Conservation (phyloP, 164 flowering plant species). For the Umbellularia californica region DNA sequence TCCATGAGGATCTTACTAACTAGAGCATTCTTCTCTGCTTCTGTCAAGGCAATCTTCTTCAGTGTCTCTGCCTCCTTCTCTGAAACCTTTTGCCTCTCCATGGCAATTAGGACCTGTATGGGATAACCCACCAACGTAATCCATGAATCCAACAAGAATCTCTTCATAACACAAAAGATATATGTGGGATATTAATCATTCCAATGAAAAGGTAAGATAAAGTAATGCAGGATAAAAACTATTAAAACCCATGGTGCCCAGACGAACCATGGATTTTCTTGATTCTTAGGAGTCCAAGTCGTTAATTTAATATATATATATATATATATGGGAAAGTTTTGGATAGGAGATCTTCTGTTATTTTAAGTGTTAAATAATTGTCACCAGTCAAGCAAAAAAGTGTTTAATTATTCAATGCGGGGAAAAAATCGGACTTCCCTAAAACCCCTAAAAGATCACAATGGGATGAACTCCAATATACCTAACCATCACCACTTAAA, state of each 20-base stretch:
- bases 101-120: slow-evolving; percentile 70
- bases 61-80: slow-evolving; percentile 94
- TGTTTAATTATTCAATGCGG: too few species aligned
- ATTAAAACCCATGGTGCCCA: neutral
- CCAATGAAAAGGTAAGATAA: neutral
- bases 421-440: too few species aligned
- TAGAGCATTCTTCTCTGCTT: slow-evolving; percentile 81
- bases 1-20: slow-evolving; percentile 91
- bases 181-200: neutral
- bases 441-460: too few species aligned
- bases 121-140: neutral
- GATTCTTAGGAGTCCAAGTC: too few species aligned
- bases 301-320: too few species aligned
- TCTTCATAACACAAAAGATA: neutral
- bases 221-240: neutral
- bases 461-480: too few species aligned
- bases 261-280: too few species aligned
- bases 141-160: neutral
- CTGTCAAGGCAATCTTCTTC: slow-evolving; percentile 90
- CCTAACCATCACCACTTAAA: too few species aligned
- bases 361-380: too few species aligned
- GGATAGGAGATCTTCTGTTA: too few species aligned
- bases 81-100: slow-evolving; percentile 79
- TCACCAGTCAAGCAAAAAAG: too few species aligned
- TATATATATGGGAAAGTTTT: too few species aligned